Evolutionary conservation across 1,284 basidiomycete species (phyloP), one percentile per base, ranked within the genome.

Genomic region (Trametes pubescens): DNA sequence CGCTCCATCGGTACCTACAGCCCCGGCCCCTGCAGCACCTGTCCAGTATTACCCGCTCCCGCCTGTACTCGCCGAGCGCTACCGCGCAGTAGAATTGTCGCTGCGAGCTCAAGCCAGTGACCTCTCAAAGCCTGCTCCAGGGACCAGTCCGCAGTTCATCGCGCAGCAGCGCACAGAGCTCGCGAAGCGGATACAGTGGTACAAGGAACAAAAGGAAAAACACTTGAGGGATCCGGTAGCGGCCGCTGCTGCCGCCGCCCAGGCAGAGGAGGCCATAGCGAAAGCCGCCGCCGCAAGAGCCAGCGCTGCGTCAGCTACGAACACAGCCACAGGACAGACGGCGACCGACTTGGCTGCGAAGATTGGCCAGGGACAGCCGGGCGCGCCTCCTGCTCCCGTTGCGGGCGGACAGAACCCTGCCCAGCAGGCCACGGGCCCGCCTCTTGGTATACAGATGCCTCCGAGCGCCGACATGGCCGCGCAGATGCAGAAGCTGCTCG

Each of bases 401-500:
- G 32, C 40, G 14, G 4, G 51, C 8, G n/a, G n/a, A 44, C 22
- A 57, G 13, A 29, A 9, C 38, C 44, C 52, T n/a, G 40, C 29
- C 0, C 16, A 47, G 22, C 58, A 61, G 47, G 46, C 48, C 29
- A 26, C 55, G 14, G 56, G 22, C 11, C 51, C 35, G 21, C 46
- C 38, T 47, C 21, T 46, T 4, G 46, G 48, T 0, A 32, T 57
- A 8, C 56, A 60, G 46, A 24, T 59, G 13, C 69, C 61, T 13
- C 61, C 59, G 16, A 59, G 59, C 29, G 44, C 73, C 0, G 68
- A 66, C 32, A 29, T 74, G 32, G 78, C 74, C 7, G 73, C 78
- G 21, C 88, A 87, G 67, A 82, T 86, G 80, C 81, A 84, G 66
- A 87, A 85, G 69, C 70, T 84, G 59, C 69, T 79, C 3, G 85